These are phyloP conservation scores for Dioscorea dumetorum DNA, from an alignment of 106 monocot genomes.

Conservation along the genomic window DNA sequence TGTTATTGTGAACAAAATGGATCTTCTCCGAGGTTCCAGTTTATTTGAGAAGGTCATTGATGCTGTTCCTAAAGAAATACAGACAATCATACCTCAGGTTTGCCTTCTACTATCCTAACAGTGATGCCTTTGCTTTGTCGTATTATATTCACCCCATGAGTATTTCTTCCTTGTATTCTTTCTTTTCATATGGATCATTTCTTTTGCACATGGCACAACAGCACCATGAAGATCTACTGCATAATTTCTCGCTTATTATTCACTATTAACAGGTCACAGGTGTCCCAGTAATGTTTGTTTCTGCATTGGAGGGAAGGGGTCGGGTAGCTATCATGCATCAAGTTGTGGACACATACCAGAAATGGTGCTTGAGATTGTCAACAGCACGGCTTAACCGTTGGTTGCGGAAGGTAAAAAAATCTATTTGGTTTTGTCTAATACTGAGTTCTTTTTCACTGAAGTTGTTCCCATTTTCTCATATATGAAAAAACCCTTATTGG, in stretches of 20 bases:
- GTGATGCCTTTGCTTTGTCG: not conserved
- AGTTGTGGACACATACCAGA: slow-evolving; percentile 72
- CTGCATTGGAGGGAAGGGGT: slow-evolving; percentile 85
- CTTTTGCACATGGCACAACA: no score
- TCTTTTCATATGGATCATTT: no score
- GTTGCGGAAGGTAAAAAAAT: slow-evolving; percentile 68
- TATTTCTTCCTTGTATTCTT: not conserved
- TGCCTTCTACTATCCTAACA: not conserved
- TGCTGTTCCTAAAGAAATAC: slow-evolving; percentile 79
- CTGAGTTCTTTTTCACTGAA: no score
- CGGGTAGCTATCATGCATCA: slow-evolving; percentile 69
- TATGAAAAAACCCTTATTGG: no score
- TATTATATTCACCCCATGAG: not conserved
- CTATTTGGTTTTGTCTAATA: not conserved
- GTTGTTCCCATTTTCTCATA: no score
- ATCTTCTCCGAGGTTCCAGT: slow-evolving; percentile 51
- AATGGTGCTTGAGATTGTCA: slow-evolving; percentile 89
- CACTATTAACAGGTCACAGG: slow-evolving; percentile 57
- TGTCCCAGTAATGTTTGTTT: slow-evolving; percentile 91
- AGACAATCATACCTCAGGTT: slow-evolving; percentile 87
- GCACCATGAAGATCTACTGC: no score
- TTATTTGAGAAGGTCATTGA: slow-evolving; percentile 60
- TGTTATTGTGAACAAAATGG: slow-evolving; percentile 99
- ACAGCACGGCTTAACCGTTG: slow-evolving; percentile 89
- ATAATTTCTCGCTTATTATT: no score